Evolutionary conservation across 2,329 filamentous ascomycete genomes (phyloP), one percentile per base, ranked within the genome.

Genomic region (Fusarium sp.): DNA sequence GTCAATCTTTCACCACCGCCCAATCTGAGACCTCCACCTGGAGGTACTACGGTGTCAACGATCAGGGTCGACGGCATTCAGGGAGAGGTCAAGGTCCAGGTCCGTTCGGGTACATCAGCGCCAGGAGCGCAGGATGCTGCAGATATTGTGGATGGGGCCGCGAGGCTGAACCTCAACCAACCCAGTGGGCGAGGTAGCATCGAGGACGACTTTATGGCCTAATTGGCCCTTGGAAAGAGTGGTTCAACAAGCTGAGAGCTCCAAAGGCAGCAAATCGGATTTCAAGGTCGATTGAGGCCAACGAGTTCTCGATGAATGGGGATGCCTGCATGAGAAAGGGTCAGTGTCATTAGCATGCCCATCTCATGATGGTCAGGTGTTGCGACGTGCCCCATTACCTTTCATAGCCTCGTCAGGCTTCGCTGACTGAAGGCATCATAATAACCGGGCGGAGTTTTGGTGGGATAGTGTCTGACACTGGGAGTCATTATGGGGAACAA

Each of bases 31-130:
- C 81, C 80, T n/a, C 77, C 79, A 0, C 79, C 81, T 0, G 80
- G 80, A 5, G 80, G 80, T 10, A 79, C 80, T 8, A 81, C 80
- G 2, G 81, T 84, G 22, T 85, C 84, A 46, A 86, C 83, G 35
- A 82, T 90, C 2, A 82, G 86, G 35, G 84, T 90, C 24, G 88
- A 91, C 65, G 89, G 88, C 55, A 85, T 90, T 11, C 83, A 85
- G 16, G 88, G 87, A 17, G 88, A 90, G 70, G 85, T 91, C 27
- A 87, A 87, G 72, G 87, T 90, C 10, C 85, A 88, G 71, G 84
- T 89, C 8, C 85, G 86, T 31, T 81, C 81, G 8, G 78, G 76
- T 36, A 77, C 71, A 14, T 77, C 78, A 7, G 73, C 74, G 1
- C 79, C 80, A 5, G 65, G 68, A 29, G 69, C 67, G 17, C 71